Percentiles rank a stretch among this genome's conserved stretches.
Conservation (phyloP, 2,329 filamentous ascomycete species). For the Colletotrichum navitas region DNA sequence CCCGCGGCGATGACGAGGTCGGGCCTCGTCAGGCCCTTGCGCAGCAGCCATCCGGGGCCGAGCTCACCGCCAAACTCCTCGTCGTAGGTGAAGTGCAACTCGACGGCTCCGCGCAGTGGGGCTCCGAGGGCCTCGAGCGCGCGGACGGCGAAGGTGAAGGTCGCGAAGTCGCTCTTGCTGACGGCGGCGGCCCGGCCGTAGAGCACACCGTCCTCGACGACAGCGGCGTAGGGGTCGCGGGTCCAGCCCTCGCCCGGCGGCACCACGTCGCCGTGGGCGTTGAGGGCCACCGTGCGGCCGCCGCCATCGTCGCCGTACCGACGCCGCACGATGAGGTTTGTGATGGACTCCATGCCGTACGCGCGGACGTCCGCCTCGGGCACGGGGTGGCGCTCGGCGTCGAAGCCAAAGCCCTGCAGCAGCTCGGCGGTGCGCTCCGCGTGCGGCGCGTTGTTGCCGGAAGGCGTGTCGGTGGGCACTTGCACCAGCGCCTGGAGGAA, state of each 20-base stretch:
- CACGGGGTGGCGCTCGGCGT: conserved; percentile 36
- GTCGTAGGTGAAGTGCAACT: conserved; percentile 38
- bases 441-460: conserved; percentile 36
- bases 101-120: conserved; percentile 13
- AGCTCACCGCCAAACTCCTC: conserved; percentile 40
- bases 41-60: conserved; percentile 34
- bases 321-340: conserved; percentile 37
- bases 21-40: conserved; percentile 26
- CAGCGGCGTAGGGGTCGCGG: conserved; percentile 24
- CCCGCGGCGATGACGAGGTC: conserved; percentile 35
- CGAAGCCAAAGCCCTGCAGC: conserved; percentile 24
- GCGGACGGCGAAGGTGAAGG: conserved; percentile 32
- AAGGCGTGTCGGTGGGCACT: conserved; percentile 32
- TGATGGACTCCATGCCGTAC: conserved; percentile 39
- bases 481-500: conserved; percentile 33
- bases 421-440: conserved; percentile 33
- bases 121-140: conserved; percentile 27
- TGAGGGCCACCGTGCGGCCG: conserved; percentile 34
- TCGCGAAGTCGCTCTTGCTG: conserved; percentile 39
- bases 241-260: conserved; percentile 35
- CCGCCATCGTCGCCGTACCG: conserved; percentile 14
- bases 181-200: conserved; percentile 36
- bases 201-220: conserved; percentile 32
- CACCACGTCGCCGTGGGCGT: conserved; percentile 38
- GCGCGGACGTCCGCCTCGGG: conserved; percentile 26